A percentile compares a stretch with the other conserved stretches of the same genome.
These are phyloP conservation scores for Salix dunnii DNA, from an alignment of 345 rosid genomes.

Conservation along the genomic window DNA sequence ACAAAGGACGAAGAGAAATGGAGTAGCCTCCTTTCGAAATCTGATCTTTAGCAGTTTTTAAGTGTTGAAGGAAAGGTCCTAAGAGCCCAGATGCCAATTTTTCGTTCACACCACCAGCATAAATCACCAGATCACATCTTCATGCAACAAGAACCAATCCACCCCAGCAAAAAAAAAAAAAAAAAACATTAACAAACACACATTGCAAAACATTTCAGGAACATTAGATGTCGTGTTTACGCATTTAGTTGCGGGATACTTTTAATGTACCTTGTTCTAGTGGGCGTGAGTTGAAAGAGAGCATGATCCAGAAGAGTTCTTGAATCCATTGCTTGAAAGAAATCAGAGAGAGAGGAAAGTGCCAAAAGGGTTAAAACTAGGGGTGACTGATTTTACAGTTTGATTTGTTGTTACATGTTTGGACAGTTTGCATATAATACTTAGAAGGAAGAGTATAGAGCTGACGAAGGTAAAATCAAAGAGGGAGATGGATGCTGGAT, in stretches of 20 bases:
- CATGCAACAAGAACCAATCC: slow-evolving; percentile 8
- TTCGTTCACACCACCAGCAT: slow-evolving; percentile 67
- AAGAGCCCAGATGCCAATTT: slow-evolving; percentile 81
- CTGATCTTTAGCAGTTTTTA: slow-evolving; percentile 76
- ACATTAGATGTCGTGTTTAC: neutral
- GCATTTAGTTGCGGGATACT: neutral
- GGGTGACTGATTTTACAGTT: neutral
- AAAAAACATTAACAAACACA: neutral
- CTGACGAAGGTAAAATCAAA: neutral
- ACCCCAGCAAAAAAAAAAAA: neutral
- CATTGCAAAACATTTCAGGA: neutral
- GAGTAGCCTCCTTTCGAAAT: slow-evolving; percentile 91
- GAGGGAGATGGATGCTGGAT: neutral
- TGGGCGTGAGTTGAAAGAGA: slow-evolving; percentile 94
- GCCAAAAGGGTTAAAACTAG: neutral
- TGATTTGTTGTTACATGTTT: neutral
- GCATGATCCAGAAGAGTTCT: slow-evolving; percentile 74
- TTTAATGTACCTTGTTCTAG: slow-evolving; percentile 76
- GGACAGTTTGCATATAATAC: neutral
- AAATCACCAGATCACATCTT: slow-evolving; percentile 91
- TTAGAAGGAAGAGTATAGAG: neutral
- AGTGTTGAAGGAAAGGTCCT: slow-evolving; percentile 81
- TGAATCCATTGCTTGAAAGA: slow-evolving; percentile 56
- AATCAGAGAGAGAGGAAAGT: slow-evolving; percentile 17
- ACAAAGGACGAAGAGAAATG: slow-evolving; percentile 62